Conservation (phyloP, 306 rosid genomes). For the Trichosanthes cucumerina region DNA sequence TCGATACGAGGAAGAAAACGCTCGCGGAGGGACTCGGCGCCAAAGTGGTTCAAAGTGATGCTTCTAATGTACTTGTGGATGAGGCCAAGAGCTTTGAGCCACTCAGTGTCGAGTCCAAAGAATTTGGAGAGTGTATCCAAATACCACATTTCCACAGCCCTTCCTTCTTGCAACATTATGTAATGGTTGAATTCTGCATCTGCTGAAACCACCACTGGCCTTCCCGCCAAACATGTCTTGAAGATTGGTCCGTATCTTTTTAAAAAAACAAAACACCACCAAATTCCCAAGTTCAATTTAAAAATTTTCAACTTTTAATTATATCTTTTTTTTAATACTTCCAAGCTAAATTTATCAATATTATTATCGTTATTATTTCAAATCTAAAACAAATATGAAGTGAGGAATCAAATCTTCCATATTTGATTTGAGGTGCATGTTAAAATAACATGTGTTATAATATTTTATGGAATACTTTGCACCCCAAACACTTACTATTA, state of each 20-base stretch:
- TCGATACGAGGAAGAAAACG: constrained; percentile 12
- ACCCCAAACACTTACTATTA: too few species aligned
- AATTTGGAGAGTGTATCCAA: constrained; percentile 13
- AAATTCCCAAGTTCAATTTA: background rate
- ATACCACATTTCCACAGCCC: constrained; percentile 14
- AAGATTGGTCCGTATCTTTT: background rate
- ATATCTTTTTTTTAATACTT: too few species aligned
- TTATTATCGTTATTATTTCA: too few species aligned
- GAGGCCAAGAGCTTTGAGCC: constrained; percentile 9
- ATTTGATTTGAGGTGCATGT: too few species aligned
- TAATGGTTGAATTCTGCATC: constrained; percentile 16
- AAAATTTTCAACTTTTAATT: too few species aligned
- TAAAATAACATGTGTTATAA: too few species aligned
- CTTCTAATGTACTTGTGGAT: constrained; percentile 16
- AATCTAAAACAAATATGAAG: too few species aligned
- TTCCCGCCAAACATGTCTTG: constrained; percentile 12
- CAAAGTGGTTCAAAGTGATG: background rate
- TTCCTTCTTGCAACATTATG: constrained; percentile 14
- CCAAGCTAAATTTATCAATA: too few species aligned
- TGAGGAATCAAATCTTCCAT: too few species aligned
- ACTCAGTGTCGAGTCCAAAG: constrained; percentile 5
- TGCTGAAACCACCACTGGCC: constrained; percentile 5
- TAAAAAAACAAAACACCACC: background rate
- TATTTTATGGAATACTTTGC: too few species aligned
- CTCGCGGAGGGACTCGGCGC: background rate